Conservation (phyloP, 2,329 filamentous ascomycete species). For the Ustilaginoidea virens region DNA sequence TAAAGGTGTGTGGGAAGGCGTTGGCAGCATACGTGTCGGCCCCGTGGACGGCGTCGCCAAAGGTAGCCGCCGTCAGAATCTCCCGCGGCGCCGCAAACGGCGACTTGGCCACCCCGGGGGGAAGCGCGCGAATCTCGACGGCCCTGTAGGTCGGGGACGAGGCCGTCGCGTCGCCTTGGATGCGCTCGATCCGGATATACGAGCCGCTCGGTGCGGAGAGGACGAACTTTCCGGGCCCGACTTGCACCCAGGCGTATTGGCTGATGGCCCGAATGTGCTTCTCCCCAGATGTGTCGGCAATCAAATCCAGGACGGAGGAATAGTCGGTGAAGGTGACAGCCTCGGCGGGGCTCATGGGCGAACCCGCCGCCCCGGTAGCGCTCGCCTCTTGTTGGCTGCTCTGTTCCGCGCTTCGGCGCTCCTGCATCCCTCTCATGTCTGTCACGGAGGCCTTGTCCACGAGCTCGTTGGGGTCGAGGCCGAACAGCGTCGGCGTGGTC, state of each 20-base stretch:
- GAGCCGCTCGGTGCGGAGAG: slow-evolving; percentile 51
- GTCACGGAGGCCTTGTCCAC: slow-evolving; percentile 50
- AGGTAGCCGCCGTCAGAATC: slow-evolving; percentile 48
- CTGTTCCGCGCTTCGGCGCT: slow-evolving; percentile 29
- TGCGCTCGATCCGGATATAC: slow-evolving; percentile 36
- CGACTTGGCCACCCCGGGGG: slow-evolving; percentile 26
- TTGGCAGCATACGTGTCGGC: slow-evolving; percentile 66
- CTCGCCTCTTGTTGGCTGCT: slow-evolving; percentile 7
- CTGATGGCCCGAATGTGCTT: slow-evolving; percentile 65
- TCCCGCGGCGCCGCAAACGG: slow-evolving; percentile 55
- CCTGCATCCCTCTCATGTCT: slow-evolving; percentile 41
- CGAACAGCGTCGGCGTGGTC: slow-evolving; percentile 83
- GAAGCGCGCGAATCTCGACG: slow-evolving; percentile 33
- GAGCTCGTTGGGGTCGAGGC: slow-evolving; percentile 69
- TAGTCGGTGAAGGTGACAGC: slow-evolving; percentile 78
- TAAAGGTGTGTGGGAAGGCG: slow-evolving; percentile 51
- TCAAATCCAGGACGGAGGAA: slow-evolving; percentile 77
- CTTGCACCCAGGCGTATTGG: slow-evolving; percentile 66
- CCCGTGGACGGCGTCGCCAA: slow-evolving; percentile 65
- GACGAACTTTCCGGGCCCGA: slow-evolving; percentile 55
- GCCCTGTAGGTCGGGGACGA: slow-evolving; percentile 22
- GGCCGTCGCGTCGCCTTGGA: slow-evolving; percentile 9
- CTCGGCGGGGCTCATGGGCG: slow-evolving; percentile 10
- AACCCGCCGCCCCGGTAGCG: slow-evolving; percentile 2
- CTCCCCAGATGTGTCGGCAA: slow-evolving; percentile 68